A percentile compares a stretch with the other conserved stretches of the same genome.
These are phyloP conservation scores for Hippophae tibetana DNA, from an alignment of 306 rosid genomes.

Conservation along the genomic window DNA sequence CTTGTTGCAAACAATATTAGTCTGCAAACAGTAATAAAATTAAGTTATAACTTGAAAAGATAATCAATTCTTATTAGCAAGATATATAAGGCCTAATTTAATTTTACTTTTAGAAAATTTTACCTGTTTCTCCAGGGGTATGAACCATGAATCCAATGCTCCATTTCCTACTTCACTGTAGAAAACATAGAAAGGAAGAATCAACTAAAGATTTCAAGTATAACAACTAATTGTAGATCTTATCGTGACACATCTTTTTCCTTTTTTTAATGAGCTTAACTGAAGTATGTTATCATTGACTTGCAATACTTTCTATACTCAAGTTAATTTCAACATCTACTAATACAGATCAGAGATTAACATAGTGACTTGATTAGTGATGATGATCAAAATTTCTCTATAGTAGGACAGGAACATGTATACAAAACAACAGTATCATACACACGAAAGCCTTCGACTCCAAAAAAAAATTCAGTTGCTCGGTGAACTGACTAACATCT, in stretches of 20 bases:
- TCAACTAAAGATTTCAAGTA: background rate
- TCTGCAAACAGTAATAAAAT: slow-evolving; percentile 38
- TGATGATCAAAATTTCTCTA: background rate
- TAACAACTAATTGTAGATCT: background rate
- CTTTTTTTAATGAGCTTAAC: no score
- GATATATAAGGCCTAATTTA: background rate
- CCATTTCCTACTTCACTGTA: slow-evolving; percentile 85
- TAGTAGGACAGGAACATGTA: background rate
- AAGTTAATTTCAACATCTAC: background rate
- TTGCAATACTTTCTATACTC: background rate
- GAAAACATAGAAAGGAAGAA: slow-evolving; percentile 5
- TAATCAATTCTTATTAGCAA: slow-evolving; percentile 8
- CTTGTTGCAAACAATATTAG: slow-evolving; percentile 66
- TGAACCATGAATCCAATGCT: slow-evolving; percentile 86
- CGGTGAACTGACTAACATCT: slow-evolving; percentile 38
- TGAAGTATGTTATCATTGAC: no score
- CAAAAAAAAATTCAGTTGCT: slow-evolving; percentile 45
- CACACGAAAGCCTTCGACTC: slow-evolving; percentile 69
- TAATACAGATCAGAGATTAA: background rate
- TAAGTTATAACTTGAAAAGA: slow-evolving; percentile 21
- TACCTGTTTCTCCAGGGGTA: slow-evolving; percentile 64
- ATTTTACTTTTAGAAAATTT: slow-evolving; percentile 5
- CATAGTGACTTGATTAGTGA: background rate
- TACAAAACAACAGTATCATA: slow-evolving; percentile 23
- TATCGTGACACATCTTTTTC: no score